Conservation (phyloP, 2,329 filamentous ascomycete species). For the Phyllosticta citriasiana region DNA sequence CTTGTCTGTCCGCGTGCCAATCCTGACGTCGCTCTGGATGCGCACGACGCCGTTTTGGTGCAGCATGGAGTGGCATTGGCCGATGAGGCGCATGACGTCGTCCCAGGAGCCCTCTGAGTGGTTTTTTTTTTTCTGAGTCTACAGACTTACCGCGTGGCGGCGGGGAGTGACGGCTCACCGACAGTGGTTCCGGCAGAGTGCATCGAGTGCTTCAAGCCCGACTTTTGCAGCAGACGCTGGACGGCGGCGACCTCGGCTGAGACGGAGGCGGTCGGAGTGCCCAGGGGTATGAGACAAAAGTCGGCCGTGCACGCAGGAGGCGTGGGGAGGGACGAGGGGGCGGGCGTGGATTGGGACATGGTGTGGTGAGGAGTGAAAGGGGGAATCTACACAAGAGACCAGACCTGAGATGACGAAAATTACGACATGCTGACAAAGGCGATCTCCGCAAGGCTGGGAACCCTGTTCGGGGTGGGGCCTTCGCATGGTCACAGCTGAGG, state of each 20-base stretch:
- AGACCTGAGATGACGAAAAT: background rate
- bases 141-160: background rate
- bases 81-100: slow-evolving; percentile 57
- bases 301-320: slow-evolving; percentile 73
- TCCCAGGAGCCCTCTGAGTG: slow-evolving; percentile 82
- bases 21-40: slow-evolving; percentile 81
- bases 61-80: slow-evolving; percentile 30
- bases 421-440: background rate
- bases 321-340: slow-evolving; percentile 35
- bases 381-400: background rate
- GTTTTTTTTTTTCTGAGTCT: background rate
- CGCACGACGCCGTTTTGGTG: slow-evolving; percentile 38
- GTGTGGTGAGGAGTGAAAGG: background rate
- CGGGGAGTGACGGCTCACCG: slow-evolving; percentile 23
- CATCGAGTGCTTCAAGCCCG: slow-evolving; percentile 76
- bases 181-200: slow-evolving; percentile 91
- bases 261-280: slow-evolving; percentile 41
- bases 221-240: slow-evolving; percentile 71
- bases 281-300: slow-evolving; percentile 82
- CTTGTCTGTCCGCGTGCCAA: slow-evolving; percentile 81
- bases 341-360: background rate
- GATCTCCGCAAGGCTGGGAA: background rate
- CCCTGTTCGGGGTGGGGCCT: background rate
- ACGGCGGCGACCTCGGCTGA: slow-evolving; percentile 71
- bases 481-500: background rate